Conservation (phyloP, 2,329 filamentous ascomycete genomes). For the Ophiostoma australiae region DNA sequence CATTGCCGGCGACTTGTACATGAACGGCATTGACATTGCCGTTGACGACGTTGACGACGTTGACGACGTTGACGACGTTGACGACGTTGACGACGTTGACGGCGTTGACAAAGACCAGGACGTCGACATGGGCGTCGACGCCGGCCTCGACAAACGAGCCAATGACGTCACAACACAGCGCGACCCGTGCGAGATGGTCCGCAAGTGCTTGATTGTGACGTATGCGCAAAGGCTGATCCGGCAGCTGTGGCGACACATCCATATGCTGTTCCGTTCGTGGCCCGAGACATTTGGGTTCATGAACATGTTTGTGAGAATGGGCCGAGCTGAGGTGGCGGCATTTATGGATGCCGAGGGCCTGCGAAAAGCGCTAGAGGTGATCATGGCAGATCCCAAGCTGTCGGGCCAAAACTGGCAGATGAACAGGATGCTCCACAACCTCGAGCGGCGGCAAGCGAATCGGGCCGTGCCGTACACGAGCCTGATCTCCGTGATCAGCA, state of each 20-base stretch:
- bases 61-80: slow-evolving; percentile 23
- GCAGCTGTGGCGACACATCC: slow-evolving; percentile 57
- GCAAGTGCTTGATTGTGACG: slow-evolving; percentile 33
- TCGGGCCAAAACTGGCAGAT: slow-evolving; percentile 43
- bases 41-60: background rate
- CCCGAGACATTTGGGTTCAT: slow-evolving; percentile 71
- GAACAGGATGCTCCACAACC: slow-evolving; percentile 47
- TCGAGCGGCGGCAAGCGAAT: slow-evolving; percentile 50
- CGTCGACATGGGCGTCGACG: slow-evolving; percentile 19
- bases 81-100: background rate
- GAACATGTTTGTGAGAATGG: slow-evolving; percentile 59
- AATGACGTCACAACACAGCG: background rate
- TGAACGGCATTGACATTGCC: background rate
- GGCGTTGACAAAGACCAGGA: slow-evolving; percentile 30
- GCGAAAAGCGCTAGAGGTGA: slow-evolving; percentile 52
- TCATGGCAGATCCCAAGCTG: slow-evolving; percentile 49
- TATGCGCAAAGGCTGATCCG: slow-evolving; percentile 5
- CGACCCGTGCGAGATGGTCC: background rate
- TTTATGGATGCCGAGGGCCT: slow-evolving; percentile 61
- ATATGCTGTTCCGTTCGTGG: slow-evolving; percentile 62
- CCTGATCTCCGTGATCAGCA: slow-evolving; percentile 48
- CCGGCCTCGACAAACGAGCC: background rate
- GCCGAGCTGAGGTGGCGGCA: slow-evolving; percentile 51
- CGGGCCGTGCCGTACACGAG: slow-evolving; percentile 52
- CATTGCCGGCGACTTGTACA: background rate